Evolutionary conservation across 768 basidiomycete genomes (phyloP), one percentile per base, ranked within the genome.

Genomic region (Lentinula sp.): DNA sequence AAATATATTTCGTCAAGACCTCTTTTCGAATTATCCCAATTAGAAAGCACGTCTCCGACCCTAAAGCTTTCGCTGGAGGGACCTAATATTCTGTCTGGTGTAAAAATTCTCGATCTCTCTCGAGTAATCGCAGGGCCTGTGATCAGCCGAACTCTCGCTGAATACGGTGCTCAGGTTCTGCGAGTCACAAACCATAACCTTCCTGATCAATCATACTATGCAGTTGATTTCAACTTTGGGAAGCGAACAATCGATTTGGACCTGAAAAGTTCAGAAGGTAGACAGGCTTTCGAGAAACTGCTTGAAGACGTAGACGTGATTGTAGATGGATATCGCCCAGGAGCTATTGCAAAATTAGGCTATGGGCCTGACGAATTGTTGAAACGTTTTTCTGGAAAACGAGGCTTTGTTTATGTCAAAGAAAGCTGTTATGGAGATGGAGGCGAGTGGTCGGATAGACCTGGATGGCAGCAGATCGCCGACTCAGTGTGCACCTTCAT

Each of bases 341-440:
- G 59, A 18, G 59, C 50, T 15, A 39, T 60, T 15, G 48, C 45
- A 37, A 52, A 35, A 32, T 41, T 50, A 49, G 49, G 49, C 6
- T 60, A 51, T 41, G 59, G 59, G 7, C 48, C 48, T 15, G 35
- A 60, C 15, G 59, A 60, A 33, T 9, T 60, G 37, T 3, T 60
- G 37, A 60, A 52, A 28, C 45, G 48, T 7, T 60, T 50, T n/a
- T 49, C 39, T 42, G 59, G 59, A 16, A 41, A 23, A 42, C 45
- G 59, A 52, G 59, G 59, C 7, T 51, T 60, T 37, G 39, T 60
- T 51, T 60, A 60, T 52, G 59, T 60, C 28, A 60, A 52, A 32
- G 59, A 60, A 39, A 60, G 23, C 41, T 60, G 59, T 28, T 60
- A 60, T 42, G 59, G 59, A 23, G 48, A 52, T n/a, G 50, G 50